A percentile compares a stretch with the other conserved stretches of the same genome.
phyloP scores from a whole-genome alignment of 2,329 filamentous ascomycete genomes.

The Ilyonectria mors-panacis region DNA sequence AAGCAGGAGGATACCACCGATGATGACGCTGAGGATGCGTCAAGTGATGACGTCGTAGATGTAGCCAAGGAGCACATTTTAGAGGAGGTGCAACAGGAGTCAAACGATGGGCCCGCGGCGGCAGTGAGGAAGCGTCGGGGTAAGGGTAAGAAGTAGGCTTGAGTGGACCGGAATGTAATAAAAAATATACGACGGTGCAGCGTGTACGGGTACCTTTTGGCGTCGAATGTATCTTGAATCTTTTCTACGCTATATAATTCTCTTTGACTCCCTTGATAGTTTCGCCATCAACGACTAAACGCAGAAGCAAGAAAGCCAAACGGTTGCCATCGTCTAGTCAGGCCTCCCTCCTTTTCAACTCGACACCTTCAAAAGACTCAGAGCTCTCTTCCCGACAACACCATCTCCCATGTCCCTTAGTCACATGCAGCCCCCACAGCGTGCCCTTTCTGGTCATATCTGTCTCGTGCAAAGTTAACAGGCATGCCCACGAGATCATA shows the following conservation, averaged over 20 bases:
- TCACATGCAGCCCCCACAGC: not conserved
- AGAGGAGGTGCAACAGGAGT: slow-evolving; percentile 33
- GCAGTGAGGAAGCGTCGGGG: slow-evolving; percentile 45
- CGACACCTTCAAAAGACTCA: too few species aligned
- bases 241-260: slow-evolving; percentile 5
- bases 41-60: slow-evolving; percentile 34
- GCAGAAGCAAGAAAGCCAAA: not conserved
- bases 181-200: not conserved
- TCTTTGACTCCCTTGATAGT: not conserved
- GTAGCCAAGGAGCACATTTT: slow-evolving; percentile 29
- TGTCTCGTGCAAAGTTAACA: not conserved
- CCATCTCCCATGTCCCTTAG: not conserved
- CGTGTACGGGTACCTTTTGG: not conserved
- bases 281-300: not conserved
- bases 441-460: not conserved
- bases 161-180: slow-evolving; percentile 1
- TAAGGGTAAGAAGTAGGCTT: slow-evolving; percentile 45
- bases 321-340: not conserved
- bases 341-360: not conserved
- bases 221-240: slow-evolving; percentile 10
- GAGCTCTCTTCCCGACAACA: not conserved
- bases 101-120: slow-evolving; percentile 39
- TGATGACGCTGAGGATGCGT: not conserved
- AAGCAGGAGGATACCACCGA: slow-evolving; percentile 32
- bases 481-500: not conserved